phyloP scores from a whole-genome alignment of 176 grass and related monocot species.

The Dendrocalamus sinicus region DNA sequence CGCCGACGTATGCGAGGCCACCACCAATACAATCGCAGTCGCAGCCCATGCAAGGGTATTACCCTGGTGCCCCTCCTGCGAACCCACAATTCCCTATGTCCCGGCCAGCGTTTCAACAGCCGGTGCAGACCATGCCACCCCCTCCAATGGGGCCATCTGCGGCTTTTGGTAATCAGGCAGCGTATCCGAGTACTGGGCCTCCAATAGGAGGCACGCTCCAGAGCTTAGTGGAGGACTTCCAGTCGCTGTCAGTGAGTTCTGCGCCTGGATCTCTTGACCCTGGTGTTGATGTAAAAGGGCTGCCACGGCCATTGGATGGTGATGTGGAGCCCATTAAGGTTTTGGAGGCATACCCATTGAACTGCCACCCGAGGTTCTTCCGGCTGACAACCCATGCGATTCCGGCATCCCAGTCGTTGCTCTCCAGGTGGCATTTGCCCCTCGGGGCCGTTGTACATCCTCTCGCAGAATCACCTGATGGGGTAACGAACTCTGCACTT shows the following conservation, averaged over 20 bases:
- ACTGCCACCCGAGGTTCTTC: conserved; percentile 92
- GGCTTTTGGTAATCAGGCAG: conserved; percentile 51
- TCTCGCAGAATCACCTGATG: conserved; percentile 89
- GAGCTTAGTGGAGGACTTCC: conserved; percentile 88
- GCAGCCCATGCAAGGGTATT: conserved; percentile 50
- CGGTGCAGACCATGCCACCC: conserved; percentile 54
- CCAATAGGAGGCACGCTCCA: conserved; percentile 50
- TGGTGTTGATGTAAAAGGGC: conserved; percentile 69
- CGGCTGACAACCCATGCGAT: conserved; percentile 85
- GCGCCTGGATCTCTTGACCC: conserved; percentile 75
- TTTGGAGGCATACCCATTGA: conserved; percentile 67
- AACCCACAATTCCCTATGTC: conserved; percentile 50
- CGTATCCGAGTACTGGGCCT: conserved; percentile 57
- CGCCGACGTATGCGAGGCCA: conserved; percentile 34
- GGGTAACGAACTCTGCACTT: conserved; percentile 61
- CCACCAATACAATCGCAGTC: conserved; percentile 37
- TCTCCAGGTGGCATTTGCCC: conserved; percentile 95
- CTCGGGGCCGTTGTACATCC: conserved; percentile 85
- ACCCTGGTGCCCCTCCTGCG: conserved; percentile 31
- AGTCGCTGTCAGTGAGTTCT: conserved; percentile 77
- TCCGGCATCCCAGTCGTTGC: conserved; percentile 83
- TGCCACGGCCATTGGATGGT: conserved; percentile 82
- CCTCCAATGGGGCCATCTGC: conserved; percentile 42
- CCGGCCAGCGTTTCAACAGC: conserved; percentile 44
- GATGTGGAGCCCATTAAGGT: conserved; percentile 74